These are phyloP conservation scores for Suillus discolor DNA, from an alignment of 768 basidiomycete species.

Conservation along the genomic window DNA sequence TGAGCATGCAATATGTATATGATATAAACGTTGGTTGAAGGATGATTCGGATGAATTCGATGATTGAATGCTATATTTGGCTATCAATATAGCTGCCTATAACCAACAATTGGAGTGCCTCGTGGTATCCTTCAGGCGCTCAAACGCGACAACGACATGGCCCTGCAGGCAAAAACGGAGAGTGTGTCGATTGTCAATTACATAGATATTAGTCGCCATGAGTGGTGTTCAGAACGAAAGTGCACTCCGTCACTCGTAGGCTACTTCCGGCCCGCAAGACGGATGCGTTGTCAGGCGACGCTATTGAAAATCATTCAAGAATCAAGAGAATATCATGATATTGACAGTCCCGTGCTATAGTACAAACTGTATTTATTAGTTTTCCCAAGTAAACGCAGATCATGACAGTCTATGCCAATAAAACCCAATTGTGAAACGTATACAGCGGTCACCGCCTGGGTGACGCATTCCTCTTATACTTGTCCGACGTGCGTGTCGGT, in stretches of 20 bases:
- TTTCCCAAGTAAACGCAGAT: slow-evolving; percentile 9
- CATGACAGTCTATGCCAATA: slow-evolving; percentile 11
- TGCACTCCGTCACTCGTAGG: neutral
- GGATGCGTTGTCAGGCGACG: no score
- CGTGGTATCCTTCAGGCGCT: neutral
- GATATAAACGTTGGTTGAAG: neutral
- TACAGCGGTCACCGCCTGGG: slow-evolving; percentile 43
- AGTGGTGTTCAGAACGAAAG: no score
- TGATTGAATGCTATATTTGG: slow-evolving; percentile 7
- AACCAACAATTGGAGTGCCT: no score
- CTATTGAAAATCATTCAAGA: neutral
- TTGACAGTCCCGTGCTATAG: slow-evolving; percentile 6
- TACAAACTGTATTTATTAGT: slow-evolving; percentile 19
- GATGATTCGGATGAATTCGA: neutral
- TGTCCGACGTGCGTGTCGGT: slow-evolving; percentile 35
- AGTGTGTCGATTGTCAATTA: no score
- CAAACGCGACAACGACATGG: neutral
- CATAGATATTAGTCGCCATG: neutral
- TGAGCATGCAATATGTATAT: neutral
- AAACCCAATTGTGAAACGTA: slow-evolving; percentile 10
- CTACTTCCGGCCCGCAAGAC: no score
- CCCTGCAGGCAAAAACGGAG: neutral
- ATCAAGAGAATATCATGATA: neutral
- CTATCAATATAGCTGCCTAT: neutral
- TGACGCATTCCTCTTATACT: slow-evolving; percentile 44